phyloP scores from a whole-genome alignment of 2,329 filamentous ascomycete species.

The Aspergillus puulaauensis region DNA sequence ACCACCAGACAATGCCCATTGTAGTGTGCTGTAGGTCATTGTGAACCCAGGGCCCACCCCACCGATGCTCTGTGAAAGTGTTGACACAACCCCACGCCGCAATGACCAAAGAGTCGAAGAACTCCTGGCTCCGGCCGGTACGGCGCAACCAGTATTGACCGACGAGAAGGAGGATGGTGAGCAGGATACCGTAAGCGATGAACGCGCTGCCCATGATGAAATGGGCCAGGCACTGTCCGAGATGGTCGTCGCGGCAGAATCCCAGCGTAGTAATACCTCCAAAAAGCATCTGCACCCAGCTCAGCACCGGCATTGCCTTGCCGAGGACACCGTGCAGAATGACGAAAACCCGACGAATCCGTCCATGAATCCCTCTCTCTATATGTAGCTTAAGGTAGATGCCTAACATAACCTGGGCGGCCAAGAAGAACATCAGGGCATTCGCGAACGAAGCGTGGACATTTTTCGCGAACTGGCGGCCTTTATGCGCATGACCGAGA shows the following conservation, averaged over 20 bases:
- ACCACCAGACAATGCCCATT: conserved; percentile 99
- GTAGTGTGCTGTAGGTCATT: conserved; percentile 97
- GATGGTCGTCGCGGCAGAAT: conserved; percentile 88
- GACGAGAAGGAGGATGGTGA: conserved; percentile 82
- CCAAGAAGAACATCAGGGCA: conserved; percentile 74
- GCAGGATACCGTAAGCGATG: conserved; percentile 85
- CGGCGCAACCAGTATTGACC: conserved; percentile 84
- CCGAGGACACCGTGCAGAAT: conserved; percentile 76
- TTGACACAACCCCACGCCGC: conserved; percentile 96
- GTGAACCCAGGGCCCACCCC: conserved; percentile 83
- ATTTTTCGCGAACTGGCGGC: conserved; percentile 79
- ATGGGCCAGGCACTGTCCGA: conserved; percentile 90
- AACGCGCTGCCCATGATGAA: conserved; percentile 99
- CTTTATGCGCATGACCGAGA: conserved; percentile 86
- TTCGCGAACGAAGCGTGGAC: conserved; percentile 80
- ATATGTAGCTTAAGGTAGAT: conserved; percentile 88
- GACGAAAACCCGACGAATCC: conserved; percentile 71
- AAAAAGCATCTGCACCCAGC: conserved; percentile 94
- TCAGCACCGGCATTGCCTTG: conserved; percentile 79
- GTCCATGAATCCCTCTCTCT: conserved; percentile 77
- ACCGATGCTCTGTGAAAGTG: conserved; percentile 95
- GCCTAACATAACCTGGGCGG: conserved; percentile 75
- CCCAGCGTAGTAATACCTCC: conserved; percentile 89
- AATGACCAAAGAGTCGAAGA: conserved; percentile 90
- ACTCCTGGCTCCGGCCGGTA: conserved; percentile 87